Conservation (phyloP, 805 yeast species). For the Cyberlindnera japonica region DNA sequence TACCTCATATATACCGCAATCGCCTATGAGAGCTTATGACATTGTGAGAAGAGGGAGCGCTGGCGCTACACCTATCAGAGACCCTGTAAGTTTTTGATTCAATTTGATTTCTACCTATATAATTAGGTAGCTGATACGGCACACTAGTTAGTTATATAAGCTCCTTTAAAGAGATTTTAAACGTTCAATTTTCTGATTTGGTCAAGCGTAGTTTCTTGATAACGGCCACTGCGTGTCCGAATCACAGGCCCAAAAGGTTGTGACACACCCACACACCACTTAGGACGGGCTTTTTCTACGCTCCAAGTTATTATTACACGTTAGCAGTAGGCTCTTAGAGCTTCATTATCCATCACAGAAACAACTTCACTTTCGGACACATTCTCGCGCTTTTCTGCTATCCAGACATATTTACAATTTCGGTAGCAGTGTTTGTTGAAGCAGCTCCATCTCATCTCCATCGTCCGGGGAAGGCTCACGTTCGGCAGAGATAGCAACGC, state of each 20-base stretch:
- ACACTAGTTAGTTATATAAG: no score
- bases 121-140: no score
- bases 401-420: no score
- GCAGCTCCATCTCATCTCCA: background rate
- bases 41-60: constrained; percentile 13
- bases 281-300: background rate
- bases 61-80: constrained; percentile 8
- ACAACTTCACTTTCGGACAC: background rate
- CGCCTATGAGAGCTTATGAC: constrained; percentile 13
- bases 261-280: constrained; percentile 8
- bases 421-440: no score
- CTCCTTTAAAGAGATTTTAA: no score
- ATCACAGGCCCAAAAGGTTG: background rate
- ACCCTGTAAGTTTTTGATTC: constrained; percentile 9
- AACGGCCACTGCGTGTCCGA: background rate
- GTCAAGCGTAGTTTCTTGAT: no score
- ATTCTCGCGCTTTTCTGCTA: no score
- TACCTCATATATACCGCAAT: background rate
- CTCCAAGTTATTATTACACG: background rate
- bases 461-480: background rate
- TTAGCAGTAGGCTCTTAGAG: background rate
- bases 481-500: background rate
- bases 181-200: no score
- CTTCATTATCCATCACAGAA: background rate
- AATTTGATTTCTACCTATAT: no score